Evolutionary conservation across 768 basidiomycete species (phyloP), one percentile per base, ranked within the genome.

Genomic region (Suillus hirtellus): DNA sequence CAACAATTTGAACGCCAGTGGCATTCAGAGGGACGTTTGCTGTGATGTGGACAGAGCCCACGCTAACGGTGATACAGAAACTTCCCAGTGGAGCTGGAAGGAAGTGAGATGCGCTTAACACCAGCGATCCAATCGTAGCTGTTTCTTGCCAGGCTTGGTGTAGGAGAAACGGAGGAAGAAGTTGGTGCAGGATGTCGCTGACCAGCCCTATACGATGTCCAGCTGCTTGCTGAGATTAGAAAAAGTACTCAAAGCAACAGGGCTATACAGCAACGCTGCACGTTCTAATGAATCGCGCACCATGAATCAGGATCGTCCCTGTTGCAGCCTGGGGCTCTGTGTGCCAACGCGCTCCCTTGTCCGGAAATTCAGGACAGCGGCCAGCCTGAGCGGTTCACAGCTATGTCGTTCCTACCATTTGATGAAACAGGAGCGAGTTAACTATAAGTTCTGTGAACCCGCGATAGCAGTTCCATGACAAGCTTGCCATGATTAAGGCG

Each of bases 11-110:
- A 27, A 70, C 46, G 63, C 78, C 75, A 15, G 72, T 76, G 14
- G 72, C 69, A 60, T 80, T 79, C 27, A 83, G 63, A 0, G 78
- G 75, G 4, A 82, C 77, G 0, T 50, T 42, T 19, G 72, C 69
- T 10, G 59, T 63, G 10, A 72, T 63, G 5, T 76, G 50, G 11
- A 67, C 62, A 24, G 67, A 64, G n/a, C 69, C 3, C 31, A 77
- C 67, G 15, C 64, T 76, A 52, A 80, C 70, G 1, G 74, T 72
- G 3, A 81, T 76, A 2, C 60, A 21, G 24, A 74, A 1, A 1
- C 38, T 60, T 21, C 70, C 38, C 43, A 15, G 21, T 35, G 1
- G 19, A 43, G 34, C 60, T 55, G 1, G 34, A 38, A 14, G 60
- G 11, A 38, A 74, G 65, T 7, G 60, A 61, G 37, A 83, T 72